Evolutionary conservation across 2,329 filamentous ascomycete species (phyloP).

Genomic region (Ilyonectria destructans): DNA sequence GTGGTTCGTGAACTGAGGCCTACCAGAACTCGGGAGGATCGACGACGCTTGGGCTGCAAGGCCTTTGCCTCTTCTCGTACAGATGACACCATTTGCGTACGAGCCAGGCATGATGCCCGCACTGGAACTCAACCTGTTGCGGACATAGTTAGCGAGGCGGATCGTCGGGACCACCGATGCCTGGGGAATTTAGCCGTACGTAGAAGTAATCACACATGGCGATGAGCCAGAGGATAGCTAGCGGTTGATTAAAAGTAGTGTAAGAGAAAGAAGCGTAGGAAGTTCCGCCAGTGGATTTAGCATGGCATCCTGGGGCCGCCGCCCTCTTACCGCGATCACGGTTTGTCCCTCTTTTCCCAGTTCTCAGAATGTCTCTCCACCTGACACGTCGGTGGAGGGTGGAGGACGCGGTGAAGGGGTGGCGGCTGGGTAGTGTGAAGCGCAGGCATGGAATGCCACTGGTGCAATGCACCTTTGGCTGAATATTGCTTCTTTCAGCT

Average conservation of each 20-base stretch:
- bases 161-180: not conserved
- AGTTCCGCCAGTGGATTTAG: not conserved
- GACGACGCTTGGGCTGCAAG: constrained; percentile 44
- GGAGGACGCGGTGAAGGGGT: constrained; percentile 28
- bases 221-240: not conserved
- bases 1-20: constrained; percentile 7
- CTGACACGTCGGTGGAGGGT: constrained; percentile 16
- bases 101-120: constrained; percentile 45
- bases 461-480: constrained; percentile 26
- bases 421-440: constrained; percentile 17
- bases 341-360: constrained; percentile 10
- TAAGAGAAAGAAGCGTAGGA: not conserved
- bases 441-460: constrained; percentile 34
- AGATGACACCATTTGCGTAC: constrained; percentile 45
- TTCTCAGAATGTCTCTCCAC: constrained; percentile 15
- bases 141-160: constrained; percentile 11
- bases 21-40: constrained; percentile 47
- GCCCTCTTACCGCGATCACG: constrained; percentile 12
- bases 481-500: constrained; percentile 44
- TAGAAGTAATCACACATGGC: constrained; percentile 48
- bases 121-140: constrained; percentile 44
- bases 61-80: constrained; percentile 44
- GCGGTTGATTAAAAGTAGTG: not conserved
- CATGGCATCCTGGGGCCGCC: constrained; percentile 1
- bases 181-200: constrained; percentile 26